These are phyloP conservation scores for Xylaria multiplex DNA, from an alignment of 2,329 filamentous ascomycete genomes.

Conservation along the genomic window DNA sequence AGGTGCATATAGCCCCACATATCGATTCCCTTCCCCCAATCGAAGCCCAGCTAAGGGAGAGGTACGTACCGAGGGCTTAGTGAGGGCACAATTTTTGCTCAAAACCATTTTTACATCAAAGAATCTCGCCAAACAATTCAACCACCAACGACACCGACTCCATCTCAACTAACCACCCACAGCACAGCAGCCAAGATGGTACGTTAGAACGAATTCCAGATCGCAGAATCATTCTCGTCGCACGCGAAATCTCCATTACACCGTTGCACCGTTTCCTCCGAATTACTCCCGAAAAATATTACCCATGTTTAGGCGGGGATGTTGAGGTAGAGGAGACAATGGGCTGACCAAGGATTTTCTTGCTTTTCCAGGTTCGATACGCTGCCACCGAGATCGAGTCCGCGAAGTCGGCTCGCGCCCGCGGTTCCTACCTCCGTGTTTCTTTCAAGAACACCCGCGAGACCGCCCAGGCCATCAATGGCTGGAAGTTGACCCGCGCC, in stretches of 20 bases:
- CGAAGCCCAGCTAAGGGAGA: constrained; percentile 22
- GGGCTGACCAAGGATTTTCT: constrained; percentile 39
- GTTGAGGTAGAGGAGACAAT: constrained; percentile 22
- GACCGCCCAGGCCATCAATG: constrained; percentile 99
- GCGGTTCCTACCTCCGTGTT: constrained; percentile 98
- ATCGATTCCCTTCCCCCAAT: constrained; percentile 1
- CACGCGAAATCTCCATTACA: constrained; percentile 46
- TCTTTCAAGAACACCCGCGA: constrained; percentile 99
- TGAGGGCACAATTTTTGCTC: constrained; percentile 54
- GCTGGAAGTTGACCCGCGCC: constrained; percentile 96
- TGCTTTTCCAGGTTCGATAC: constrained; percentile 82
- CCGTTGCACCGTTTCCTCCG: constrained; percentile 20
- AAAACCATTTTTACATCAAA: constrained; percentile 58
- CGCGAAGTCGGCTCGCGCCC: constrained; percentile 95
- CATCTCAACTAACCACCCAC: constrained; percentile 61
- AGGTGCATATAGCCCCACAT: constrained; percentile 19
- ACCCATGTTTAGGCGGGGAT: constrained; percentile 15
- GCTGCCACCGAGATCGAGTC: constrained; percentile 86
- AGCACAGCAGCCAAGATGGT: constrained; percentile 67
- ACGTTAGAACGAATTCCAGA: constrained; percentile 37
- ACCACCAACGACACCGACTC: constrained; percentile 63
- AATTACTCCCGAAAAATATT: constrained; percentile 15
- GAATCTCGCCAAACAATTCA: constrained; percentile 54
- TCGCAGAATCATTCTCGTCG: constrained; percentile 17
- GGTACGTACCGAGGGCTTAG: constrained; percentile 52